Evolutionary conservation across 2,329 filamentous ascomycete genomes (phyloP), one percentile per base, ranked within the genome.

Genomic region (Diaporthe batatas): DNA sequence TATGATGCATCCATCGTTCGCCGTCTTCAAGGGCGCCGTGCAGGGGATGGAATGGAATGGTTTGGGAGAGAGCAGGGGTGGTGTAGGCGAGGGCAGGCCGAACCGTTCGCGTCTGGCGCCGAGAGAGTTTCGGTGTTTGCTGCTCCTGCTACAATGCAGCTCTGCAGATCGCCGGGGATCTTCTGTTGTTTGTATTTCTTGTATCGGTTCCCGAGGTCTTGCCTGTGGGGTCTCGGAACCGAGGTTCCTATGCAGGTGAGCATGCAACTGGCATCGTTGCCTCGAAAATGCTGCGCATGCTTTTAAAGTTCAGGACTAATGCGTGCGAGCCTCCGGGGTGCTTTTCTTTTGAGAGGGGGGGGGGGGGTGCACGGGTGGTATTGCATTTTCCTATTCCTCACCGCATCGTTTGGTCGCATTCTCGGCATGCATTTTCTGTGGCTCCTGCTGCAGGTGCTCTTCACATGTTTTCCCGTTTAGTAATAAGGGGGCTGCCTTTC

Each of bases 301-400:
- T 49, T 23, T 65, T 65, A 65, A 29, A 53, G 62, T 65, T 65
- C n/a, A 7, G 5, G 29, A 32, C 62, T 65, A 51, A 65, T 51
- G 62, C 44, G 44, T 51, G 44, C 7, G 42, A 34, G 29, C 21
- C 21, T 12, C 62, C 44, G 1, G 36, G 25, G 2, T 39, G 14
- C 36, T 57, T 29, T 29, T 29, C 29, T 29, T 29, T n/a, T n/a
- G n/a, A n/a, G n/a, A n/a, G n/a, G n/a, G n/a, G n/a, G n/a, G n/a
- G n/a, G 29, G 29, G 29, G 29, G 29, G 2, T 29, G 29, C 5
- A 2, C 29, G 25, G n/a, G 29, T 65, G 5, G 11, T 8, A 34
- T 49, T 49, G 62, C 62, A 25, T 16, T 51, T 36, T n/a, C 62
- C 36, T 6, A 36, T 51, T 49, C 12, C 44, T 65, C 62, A 65